Conservation (phyloP, 306 rosid genomes). For the Nissolia schottii region DNA sequence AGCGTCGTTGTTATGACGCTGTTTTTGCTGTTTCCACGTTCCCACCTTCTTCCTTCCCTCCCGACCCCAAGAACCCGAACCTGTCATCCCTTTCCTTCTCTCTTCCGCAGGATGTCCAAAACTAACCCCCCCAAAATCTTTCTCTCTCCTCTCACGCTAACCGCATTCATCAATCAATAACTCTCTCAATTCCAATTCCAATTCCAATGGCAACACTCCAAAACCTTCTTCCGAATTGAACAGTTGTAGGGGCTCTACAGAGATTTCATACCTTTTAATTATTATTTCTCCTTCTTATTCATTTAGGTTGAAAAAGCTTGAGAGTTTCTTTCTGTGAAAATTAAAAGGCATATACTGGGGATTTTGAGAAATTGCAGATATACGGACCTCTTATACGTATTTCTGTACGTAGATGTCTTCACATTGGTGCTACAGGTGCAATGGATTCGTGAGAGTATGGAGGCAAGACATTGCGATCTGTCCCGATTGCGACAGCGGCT, state of each 20-base stretch:
- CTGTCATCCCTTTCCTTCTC: not conserved
- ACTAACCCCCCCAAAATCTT: not conserved
- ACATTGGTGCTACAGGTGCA: slow-evolving; percentile 78
- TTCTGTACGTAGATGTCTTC: slow-evolving; percentile 26
- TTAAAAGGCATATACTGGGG: too few species aligned
- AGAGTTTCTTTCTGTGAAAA: too few species aligned
- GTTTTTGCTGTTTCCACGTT: slow-evolving; percentile 33
- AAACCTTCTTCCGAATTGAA: not conserved
- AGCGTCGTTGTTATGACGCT: slow-evolving; percentile 32
- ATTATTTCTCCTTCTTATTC: not conserved
- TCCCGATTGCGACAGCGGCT: slow-evolving; percentile 66
- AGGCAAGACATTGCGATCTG: slow-evolving; percentile 39
- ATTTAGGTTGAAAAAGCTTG: too few species aligned
- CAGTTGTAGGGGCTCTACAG: not conserved
- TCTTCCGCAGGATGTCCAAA: slow-evolving; percentile 13
- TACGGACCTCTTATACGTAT: not conserved
- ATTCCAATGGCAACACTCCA: not conserved
- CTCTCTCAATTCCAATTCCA: not conserved
- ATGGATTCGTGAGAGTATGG: slow-evolving; percentile 42
- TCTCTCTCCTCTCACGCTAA: not conserved
- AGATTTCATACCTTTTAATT: not conserved
- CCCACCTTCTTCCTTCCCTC: not conserved
- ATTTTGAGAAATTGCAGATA: too few species aligned
- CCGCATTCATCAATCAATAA: not conserved
- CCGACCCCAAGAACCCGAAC: not conserved